Base-by-base conservation (phyloP, 2,329 filamentous ascomycete genomes). In the Didymella pomorum region DNA sequence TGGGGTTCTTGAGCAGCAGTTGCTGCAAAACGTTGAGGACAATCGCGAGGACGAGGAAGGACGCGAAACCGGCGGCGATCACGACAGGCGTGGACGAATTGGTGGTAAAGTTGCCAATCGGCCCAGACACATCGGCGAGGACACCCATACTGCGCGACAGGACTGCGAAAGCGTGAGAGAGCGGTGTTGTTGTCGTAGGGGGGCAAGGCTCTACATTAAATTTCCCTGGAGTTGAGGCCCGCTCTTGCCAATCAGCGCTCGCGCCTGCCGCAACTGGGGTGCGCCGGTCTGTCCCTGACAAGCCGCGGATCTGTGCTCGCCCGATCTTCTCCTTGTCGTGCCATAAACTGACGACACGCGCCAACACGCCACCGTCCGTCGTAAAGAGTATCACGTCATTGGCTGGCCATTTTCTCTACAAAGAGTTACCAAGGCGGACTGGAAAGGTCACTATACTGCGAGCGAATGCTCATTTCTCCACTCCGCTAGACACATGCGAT, bases 21-120 rank as follows among this genome's bases (percentile, higher is more conserved):
- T 98, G 94, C 63, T 83, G 83, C 67, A 91, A 72, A 65, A 98
- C 88, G 78, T 98, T 97, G 80, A 93, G 72, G 59, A 91, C 74
- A 56, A 97, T 85, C 18, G 87, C 78, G 42, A 86, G 68, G 28
- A 79, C 76, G 64, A 86, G 67, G 71, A 86, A 79, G 64, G 80
- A 78, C 66, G 79, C 69, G 59, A 83, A 67, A 49, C 73, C 81
- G 45, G 81, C 69, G 33, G 75, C 72, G 52, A 78, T 70, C 52
- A 86, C 71, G 45, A 81, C 77, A 72, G 79, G 82, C 45, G 77
- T 73, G 14, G 76, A 76, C 47, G 71, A 63, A 45, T 66, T 64
- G 42, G 75, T 51, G 76, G 81, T 68, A 75, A 79, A 67, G 69
- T 77, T 56, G 79, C 77, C 79, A 79, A 83, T 66, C 76, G 81